Evolutionary conservation across 2,329 filamentous ascomycete species (phyloP).

Genomic region (Lachnellula hyalina): DNA sequence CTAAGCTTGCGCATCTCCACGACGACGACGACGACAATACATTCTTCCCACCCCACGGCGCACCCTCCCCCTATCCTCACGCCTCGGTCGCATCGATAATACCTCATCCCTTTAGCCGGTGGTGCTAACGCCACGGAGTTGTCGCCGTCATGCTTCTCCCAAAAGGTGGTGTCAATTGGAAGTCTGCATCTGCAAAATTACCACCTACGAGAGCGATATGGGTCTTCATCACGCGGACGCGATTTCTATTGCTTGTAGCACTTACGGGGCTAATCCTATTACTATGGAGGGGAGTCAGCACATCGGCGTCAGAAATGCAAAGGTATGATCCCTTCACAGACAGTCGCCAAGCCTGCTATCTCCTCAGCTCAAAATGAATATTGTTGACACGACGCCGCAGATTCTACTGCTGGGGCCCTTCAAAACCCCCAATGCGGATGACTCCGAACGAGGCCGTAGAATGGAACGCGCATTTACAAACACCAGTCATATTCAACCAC

Average conservation of each 20-base stretch:
- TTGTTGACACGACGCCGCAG: slow-evolving; percentile 41
- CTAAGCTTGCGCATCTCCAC: slow-evolving; percentile 16
- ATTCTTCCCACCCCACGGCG: slow-evolving; percentile 6
- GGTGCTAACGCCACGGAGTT: slow-evolving; percentile 37
- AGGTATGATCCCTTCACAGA: slow-evolving; percentile 49
- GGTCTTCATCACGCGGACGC: slow-evolving; percentile 67
- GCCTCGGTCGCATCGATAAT: slow-evolving; percentile 24
- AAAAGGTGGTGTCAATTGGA: slow-evolving; percentile 89
- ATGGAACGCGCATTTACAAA: slow-evolving; percentile 85
- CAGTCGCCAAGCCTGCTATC: slow-evolving; percentile 1
- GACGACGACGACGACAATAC: slow-evolving; percentile 3
- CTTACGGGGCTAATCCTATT: slow-evolving; percentile 67
- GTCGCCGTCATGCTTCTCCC: slow-evolving; percentile 73
- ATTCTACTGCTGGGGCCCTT: slow-evolving; percentile 95
- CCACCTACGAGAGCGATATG: slow-evolving; percentile 70
- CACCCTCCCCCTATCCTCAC: slow-evolving; percentile 7
- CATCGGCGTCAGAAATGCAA: slow-evolving; percentile 81
- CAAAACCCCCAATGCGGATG: slow-evolving; percentile 96
- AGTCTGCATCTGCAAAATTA: slow-evolving; percentile 74
- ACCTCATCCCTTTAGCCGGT: slow-evolving; percentile 28
- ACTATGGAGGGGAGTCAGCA: slow-evolving; percentile 81
- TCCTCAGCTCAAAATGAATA: slow-evolving; percentile 1
- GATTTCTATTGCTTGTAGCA: slow-evolving; percentile 70
- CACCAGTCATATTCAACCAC: slow-evolving; percentile 94
- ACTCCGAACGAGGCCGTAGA: slow-evolving; percentile 81